Evolutionary conservation across 306 rosid genomes (phyloP), one percentile per base, ranked within the genome.

Genomic region (Senna tora): DNA sequence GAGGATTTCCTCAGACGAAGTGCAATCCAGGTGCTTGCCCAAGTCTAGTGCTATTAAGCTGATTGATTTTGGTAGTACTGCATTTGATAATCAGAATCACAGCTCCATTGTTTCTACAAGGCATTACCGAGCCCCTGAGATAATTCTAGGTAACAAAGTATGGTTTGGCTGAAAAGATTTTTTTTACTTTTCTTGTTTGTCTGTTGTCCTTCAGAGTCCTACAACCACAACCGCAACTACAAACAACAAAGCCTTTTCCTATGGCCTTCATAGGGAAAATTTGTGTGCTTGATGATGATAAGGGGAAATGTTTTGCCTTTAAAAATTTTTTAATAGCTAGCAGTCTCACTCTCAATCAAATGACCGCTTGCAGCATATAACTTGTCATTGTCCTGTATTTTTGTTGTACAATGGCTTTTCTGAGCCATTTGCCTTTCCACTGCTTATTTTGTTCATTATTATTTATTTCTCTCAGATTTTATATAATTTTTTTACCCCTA

Each of bases 1-100:
- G 98, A 90, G 87, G 84, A 67, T 82, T 84, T 83, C 80, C 68
- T 87, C 98, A 58, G 97, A 85, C 78, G 97, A 84, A 81, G 84
- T 33, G 69, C 89, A 88, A 74, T 79, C 79, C 92, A 85, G 93
- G 87, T 88, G 92, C 91, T 90, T 93, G 92, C 98, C 98, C 86
- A 93, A 90, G 93, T 93, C 98, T 82, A 90, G 97, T 88, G 96
- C 97, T 84, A 90, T 93, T 90, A 93, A 93, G 96, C 96, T 93
- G 93, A 93, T 93, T 85, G 98, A 93, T 90, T 93, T 93, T 84
- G 98, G 98, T 83, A 93, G 98, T 88, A 76, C 98, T 74, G 93
- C 90, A 69, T 85, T 63, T 88, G 98, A 89, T 77, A 85, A 87
- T 84, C 90, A 93, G 88, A 85, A 67, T 49, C 98, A 87, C 85